Conservation (phyloP, 1,139 yeast genomes). For the Yamadazyma diospyri region DNA sequence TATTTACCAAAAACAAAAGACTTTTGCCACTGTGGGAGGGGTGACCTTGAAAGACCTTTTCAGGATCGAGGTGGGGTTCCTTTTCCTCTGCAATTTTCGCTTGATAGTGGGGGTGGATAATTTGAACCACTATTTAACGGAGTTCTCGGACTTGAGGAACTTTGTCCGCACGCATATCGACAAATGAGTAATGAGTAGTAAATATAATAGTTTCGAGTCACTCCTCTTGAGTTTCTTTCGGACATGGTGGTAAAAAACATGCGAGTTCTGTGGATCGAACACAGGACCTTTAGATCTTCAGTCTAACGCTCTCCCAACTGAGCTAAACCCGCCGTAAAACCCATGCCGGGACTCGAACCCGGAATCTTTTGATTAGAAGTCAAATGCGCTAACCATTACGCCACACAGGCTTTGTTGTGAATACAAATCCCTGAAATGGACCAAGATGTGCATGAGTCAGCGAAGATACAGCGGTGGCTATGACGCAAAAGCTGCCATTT, state of each 20-base stretch:
- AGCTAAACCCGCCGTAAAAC: conserved; percentile 35
- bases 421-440: not conserved
- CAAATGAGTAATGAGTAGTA: conserved; percentile 1
- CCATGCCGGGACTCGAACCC: conserved; percentile 24
- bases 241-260: conserved; percentile 10
- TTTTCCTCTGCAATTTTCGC: conserved; percentile 39
- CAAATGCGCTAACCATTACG: conserved; percentile 23
- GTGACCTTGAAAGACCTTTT: conserved; percentile 36
- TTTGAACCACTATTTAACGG: conserved; percentile 30
- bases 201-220: not conserved
- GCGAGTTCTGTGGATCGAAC: conserved; percentile 56
- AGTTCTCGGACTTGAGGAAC: conserved; percentile 10
- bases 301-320: conserved; percentile 59
- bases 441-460: too few relatives aligned
- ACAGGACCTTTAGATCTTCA: conserved; percentile 58
- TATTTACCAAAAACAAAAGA: conserved; percentile 40
- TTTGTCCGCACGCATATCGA: conserved; percentile 12
- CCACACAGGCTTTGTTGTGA: conserved; percentile 17
- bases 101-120: conserved; percentile 35
- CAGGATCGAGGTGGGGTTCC: conserved; percentile 39
- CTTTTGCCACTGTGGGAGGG: conserved; percentile 46
- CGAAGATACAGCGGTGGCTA: too few relatives aligned
- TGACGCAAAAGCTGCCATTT: too few relatives aligned
- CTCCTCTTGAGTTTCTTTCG: too few relatives aligned
- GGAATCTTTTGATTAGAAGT: conserved; percentile 23